Evolutionary conservation across 139 green algal species (phyloP).

Genomic region (Cymbomonas tetramitiformis): DNA sequence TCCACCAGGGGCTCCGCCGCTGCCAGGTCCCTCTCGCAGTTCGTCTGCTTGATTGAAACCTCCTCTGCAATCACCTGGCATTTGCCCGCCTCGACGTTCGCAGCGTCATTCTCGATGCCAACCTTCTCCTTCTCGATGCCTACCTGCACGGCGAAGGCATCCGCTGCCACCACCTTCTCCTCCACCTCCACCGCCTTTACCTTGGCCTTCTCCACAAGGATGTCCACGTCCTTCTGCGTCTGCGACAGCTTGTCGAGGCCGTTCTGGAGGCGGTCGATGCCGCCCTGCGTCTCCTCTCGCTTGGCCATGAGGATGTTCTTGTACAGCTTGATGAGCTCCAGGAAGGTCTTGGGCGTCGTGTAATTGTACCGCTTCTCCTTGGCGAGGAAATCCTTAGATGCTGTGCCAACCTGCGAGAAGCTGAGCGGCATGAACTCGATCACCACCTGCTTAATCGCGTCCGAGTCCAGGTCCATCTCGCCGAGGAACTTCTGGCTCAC

Average conservation of each 20-base stretch:
- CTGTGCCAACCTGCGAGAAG: constrained; percentile 55
- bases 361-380: constrained; percentile 62
- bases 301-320: constrained; percentile 47
- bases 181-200: constrained; percentile 70
- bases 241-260: constrained; percentile 69
- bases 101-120: constrained; percentile 58
- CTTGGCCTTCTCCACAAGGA: constrained; percentile 69
- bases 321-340: constrained; percentile 82
- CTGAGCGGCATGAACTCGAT: constrained; percentile 75
- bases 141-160: constrained; percentile 64
- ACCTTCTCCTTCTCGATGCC: constrained; percentile 76
- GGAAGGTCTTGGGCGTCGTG: constrained; percentile 77
- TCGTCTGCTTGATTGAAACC: constrained; percentile 61
- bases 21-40: constrained; percentile 61
- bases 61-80: constrained; percentile 58
- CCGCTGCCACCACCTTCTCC: constrained; percentile 61
- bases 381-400: constrained; percentile 44
- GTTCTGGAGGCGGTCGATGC: constrained; percentile 55
- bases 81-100: constrained; percentile 64
- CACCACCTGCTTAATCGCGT: constrained; percentile 44
- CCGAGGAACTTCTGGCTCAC: constrained; percentile 71
- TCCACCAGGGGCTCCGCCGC: constrained; percentile 66
- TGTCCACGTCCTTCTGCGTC: constrained; percentile 63
- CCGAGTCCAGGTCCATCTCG: constrained; percentile 38
- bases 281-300: constrained; percentile 21